Conservation (phyloP, 2,329 filamentous ascomycete genomes). For the Trichoderma cornu-damae region DNA sequence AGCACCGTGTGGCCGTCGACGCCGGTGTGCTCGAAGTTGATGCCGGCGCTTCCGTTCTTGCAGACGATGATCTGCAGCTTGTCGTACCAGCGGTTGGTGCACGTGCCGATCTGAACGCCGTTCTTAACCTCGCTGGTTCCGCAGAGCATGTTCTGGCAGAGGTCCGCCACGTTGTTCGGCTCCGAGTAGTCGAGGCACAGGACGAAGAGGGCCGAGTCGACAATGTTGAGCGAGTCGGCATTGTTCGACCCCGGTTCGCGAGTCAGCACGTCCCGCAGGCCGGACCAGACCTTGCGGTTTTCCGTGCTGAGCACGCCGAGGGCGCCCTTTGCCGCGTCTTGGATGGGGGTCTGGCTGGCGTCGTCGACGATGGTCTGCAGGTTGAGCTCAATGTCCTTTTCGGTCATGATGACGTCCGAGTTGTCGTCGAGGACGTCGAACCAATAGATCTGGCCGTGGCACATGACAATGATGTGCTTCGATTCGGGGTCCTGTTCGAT, state of each 20-base stretch:
- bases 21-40: conserved; percentile 98
- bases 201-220: conserved; percentile 89
- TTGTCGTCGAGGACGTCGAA: conserved; percentile 96
- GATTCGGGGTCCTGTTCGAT: conserved; percentile 93
- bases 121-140: conserved; percentile 87
- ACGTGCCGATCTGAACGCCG: conserved; percentile 93
- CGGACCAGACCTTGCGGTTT: conserved; percentile 94
- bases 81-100: conserved; percentile 98
- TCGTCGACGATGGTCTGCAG: conserved; percentile 89
- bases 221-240: conserved; percentile 88
- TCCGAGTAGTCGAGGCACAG: conserved; percentile 91
- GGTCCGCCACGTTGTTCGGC: conserved; percentile 68
- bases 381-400: conserved; percentile 88
- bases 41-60: conserved; percentile 95
- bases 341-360: conserved; percentile 80
- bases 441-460: conserved; percentile 96
- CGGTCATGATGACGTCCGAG: conserved; percentile 92
- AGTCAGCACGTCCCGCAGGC: conserved; percentile 79
- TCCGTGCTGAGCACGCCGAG: conserved; percentile 92
- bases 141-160: conserved; percentile 99
- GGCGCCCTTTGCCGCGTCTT: conserved; percentile 91
- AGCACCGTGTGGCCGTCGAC: conserved; percentile 97
- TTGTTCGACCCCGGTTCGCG: conserved; percentile 88
- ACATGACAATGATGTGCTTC: conserved; percentile 89
- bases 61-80: conserved; percentile 99